Evolutionary conservation across 306 rosid species (phyloP).

Genomic region (Hylodesmum podocarpum): DNA sequence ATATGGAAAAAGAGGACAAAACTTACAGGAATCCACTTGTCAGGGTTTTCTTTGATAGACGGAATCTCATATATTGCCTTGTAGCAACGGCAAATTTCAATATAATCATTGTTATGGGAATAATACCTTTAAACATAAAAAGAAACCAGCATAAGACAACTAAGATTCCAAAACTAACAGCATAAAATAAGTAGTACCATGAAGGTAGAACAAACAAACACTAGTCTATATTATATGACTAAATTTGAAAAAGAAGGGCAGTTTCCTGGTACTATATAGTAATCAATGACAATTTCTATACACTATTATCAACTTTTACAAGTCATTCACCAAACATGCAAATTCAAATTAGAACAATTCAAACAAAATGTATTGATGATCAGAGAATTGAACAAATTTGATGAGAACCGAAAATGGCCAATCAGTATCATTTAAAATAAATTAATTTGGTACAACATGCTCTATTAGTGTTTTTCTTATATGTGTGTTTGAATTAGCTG

Average conservation of each 20-base stretch:
- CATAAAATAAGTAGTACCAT: neutral
- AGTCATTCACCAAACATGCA: neutral
- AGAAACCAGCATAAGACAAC: constrained; percentile 19
- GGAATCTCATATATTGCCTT: constrained; percentile 86
- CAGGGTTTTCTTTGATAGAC: constrained; percentile 69
- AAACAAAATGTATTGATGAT: neutral
- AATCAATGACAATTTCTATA: neutral
- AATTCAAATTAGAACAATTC: neutral
- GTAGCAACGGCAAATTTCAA: constrained; percentile 90
- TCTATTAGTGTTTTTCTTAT: neutral
- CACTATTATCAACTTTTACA: neutral
- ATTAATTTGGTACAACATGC: neutral
- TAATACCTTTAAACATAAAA: constrained; percentile 54
- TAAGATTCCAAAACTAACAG: neutral
- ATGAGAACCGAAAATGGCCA: neutral
- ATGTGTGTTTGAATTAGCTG: neutral
- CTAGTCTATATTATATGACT: neutral
- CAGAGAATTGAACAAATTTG: neutral
- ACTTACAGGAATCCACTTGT: constrained; percentile 68
- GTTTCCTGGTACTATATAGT: neutral
- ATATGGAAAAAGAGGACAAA: neutral
- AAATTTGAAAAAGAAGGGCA: neutral
- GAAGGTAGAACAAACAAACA: neutral
- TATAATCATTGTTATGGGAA: constrained; percentile 76
- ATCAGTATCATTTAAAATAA: neutral